Conservation (phyloP, 164 flowering plant genomes). For the Chimonanthus salicifolius region DNA sequence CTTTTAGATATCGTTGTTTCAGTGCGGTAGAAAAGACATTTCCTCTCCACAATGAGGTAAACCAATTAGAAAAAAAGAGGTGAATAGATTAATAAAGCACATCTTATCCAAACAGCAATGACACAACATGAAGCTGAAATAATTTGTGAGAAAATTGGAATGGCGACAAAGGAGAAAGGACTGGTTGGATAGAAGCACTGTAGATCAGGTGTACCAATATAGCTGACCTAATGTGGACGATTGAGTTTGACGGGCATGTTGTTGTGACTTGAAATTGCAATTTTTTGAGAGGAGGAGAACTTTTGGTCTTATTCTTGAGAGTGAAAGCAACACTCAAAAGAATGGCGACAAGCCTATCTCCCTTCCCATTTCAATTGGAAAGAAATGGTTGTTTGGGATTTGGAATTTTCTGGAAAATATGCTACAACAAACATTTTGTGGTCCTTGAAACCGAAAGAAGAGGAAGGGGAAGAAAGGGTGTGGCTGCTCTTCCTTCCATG, state of each 20-base stretch:
- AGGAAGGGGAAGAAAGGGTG: not conserved
- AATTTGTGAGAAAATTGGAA: not conserved
- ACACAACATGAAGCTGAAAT: no score
- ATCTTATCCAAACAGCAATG: not conserved
- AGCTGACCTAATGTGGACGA: not conserved
- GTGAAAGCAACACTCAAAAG: slow-evolving; percentile 1
- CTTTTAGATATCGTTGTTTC: no score
- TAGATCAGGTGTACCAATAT: not conserved
- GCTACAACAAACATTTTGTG: not conserved
- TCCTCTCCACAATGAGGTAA: no score
- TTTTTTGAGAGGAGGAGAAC: slow-evolving; percentile 1
- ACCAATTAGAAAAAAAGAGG: no score
- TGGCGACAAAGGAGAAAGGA: not conserved
- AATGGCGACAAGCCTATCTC: not conserved
- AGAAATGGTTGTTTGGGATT: not conserved
- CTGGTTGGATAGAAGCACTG: not conserved
- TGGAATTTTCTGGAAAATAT: not conserved
- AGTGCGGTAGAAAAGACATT: no score
- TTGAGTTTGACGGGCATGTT: not conserved
- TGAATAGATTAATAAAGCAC: not conserved
- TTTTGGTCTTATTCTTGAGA: slow-evolving; percentile 1
- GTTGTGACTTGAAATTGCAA: not conserved
- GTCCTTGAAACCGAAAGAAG: not conserved
- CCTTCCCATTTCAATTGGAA: not conserved
- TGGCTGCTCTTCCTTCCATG: not conserved